Percentiles rank a stretch among this genome's conserved stretches.
These are phyloP conservation scores for Vitis labrusca DNA, from an alignment of 164 flowering plant species.

Conservation along the genomic window DNA sequence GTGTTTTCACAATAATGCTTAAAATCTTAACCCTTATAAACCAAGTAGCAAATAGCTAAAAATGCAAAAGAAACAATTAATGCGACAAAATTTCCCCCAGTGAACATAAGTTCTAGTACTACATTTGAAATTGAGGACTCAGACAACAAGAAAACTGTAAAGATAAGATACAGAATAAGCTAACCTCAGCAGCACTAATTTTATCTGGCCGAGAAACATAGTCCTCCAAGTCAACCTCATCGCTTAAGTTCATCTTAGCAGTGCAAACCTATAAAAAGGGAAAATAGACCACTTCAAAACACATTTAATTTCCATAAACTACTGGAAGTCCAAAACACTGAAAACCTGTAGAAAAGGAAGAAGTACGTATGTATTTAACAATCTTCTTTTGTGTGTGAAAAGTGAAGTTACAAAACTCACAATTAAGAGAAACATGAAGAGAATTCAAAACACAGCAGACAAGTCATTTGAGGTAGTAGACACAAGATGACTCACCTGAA, in stretches of 20 bases:
- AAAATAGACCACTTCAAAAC: neutral
- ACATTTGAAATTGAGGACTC: neutral
- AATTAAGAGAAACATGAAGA: neutral
- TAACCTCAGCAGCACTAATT: slow-evolving; percentile 98
- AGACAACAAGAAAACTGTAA: neutral
- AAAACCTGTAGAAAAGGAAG: neutral
- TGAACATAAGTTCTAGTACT: too few relatives aligned
- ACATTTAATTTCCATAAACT: neutral
- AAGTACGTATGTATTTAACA: neutral
- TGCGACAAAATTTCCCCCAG: too few relatives aligned
- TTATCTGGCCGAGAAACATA: slow-evolving; percentile 98
- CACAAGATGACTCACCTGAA: slow-evolving; percentile 55
- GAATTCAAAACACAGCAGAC: too few relatives aligned
- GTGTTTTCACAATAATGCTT: too few relatives aligned
- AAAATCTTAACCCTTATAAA: neutral
- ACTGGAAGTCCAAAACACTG: neutral
- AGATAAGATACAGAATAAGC: slow-evolving; percentile 21
- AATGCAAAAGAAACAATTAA: neutral
- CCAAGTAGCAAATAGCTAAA: neutral
- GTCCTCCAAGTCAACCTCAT: slow-evolving; percentile 97
- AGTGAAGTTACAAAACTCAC: neutral
- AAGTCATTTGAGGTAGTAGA: neutral
- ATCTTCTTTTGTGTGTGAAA: neutral
- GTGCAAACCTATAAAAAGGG: slow-evolving; percentile 78
- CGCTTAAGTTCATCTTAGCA: slow-evolving; percentile 91